Percentiles rank a stretch among this genome's conserved stretches.
Conservation (phyloP, 306 rosid genomes). For the cucumber (Cucumis sativus) region Cucumber_9930_V3 NC_026655.2:16316001-16316500, state of each 20-base stretch:
- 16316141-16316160: constrained; percentile 31
- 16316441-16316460: not conserved
- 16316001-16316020: constrained; percentile 16
- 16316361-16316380: not conserved
- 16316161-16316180: constrained; percentile 87
- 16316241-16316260: constrained; percentile 90
- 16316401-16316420: not conserved
- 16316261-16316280: constrained; percentile 96
- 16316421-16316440: not conserved
- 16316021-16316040: not conserved
- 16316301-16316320: not conserved
- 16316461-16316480: not conserved
- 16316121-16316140: not conserved
- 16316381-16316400: not conserved
- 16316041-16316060: not conserved
- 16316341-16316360: not conserved
- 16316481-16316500: constrained; percentile 9
- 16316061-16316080: not conserved
- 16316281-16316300: constrained; percentile 48
- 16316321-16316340: not conserved
- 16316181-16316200: constrained; percentile 59
- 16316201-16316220: constrained; percentile 84
- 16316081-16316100: not conserved
- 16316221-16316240: constrained; percentile 95
- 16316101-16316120: not conserved